Evolutionary conservation across 306 rosid species (phyloP).

Genomic region (Trichosanthes cucumerina): DNA sequence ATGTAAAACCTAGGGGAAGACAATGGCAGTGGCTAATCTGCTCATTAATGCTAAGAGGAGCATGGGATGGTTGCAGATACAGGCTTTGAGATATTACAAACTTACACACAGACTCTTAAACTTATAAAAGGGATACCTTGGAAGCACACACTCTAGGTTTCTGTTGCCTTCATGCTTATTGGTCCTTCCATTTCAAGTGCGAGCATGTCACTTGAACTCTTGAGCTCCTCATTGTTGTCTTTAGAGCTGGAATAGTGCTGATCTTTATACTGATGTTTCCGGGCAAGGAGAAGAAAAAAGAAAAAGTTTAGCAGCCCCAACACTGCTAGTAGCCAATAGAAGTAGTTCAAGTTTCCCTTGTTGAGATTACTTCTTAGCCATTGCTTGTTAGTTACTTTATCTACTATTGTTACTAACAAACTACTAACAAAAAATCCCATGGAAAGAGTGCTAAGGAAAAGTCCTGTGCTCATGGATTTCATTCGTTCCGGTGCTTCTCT

Average conservation of each 20-base stretch:
- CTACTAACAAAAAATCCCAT: conserved; percentile 91
- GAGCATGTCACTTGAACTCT: conserved; percentile 25
- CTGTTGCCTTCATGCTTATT: conserved; percentile 27
- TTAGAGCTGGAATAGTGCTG: conserved; percentile 20
- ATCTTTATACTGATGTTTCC: conserved; percentile 62
- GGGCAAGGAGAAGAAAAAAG: conserved; percentile 52
- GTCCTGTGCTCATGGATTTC: conserved; percentile 97
- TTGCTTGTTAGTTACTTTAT: conserved; percentile 45
- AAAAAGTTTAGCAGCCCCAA: conserved; percentile 49
- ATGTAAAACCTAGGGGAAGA: not conserved
- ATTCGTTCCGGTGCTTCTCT: conserved; percentile 93
- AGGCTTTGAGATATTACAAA: not conserved
- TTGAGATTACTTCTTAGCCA: conserved; percentile 75
- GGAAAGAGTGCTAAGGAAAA: conserved; percentile 68
- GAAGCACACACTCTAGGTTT: conserved; percentile 23
- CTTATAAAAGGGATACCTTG: not conserved
- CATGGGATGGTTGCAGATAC: not conserved
- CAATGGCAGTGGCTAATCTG: not conserved
- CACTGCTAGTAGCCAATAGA: conserved; percentile 69
- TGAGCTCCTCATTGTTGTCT: conserved; percentile 37
- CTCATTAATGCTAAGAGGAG: not conserved
- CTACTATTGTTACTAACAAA: conserved; percentile 57
- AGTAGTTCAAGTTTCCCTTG: conserved; percentile 49
- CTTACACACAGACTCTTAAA: not conserved
- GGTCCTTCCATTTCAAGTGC: conserved; percentile 26